Conservation (phyloP, 176 grass and related monocot species). For the Triticum timopheevii region DNA sequence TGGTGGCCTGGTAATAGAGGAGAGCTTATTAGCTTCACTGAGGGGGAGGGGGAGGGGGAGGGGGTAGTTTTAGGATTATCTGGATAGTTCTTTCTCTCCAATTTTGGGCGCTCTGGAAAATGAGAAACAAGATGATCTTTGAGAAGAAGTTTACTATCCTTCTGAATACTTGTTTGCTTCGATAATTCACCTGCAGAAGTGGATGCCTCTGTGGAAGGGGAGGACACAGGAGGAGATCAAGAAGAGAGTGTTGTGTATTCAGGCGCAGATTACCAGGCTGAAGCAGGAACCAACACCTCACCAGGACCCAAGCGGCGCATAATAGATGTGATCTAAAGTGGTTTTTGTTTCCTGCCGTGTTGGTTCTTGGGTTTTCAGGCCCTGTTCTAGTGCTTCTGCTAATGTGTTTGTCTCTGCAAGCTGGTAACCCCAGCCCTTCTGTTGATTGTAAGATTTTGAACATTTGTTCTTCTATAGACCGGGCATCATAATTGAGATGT, state of each 20-base stretch:
- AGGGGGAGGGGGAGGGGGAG: too few species aligned
- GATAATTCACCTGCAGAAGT: too few species aligned
- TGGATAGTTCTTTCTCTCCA: too few species aligned
- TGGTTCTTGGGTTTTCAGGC: neutral
- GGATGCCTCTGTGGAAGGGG: neutral
- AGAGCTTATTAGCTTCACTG: neutral
- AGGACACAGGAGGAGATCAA: neutral
- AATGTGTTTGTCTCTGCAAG: neutral
- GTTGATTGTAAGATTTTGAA: neutral
- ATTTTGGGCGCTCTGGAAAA: too few species aligned
- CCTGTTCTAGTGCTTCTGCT: neutral
- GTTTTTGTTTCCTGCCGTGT: too few species aligned
- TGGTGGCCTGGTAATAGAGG: neutral
- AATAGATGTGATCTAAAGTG: neutral
- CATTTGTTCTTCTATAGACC: neutral
- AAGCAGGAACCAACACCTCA: neutral
- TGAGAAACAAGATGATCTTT: too few species aligned
- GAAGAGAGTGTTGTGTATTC: neutral
- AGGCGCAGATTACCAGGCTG: neutral
- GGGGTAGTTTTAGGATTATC: too few species aligned
- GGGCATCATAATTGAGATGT: too few species aligned
- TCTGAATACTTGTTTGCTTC: too few species aligned
- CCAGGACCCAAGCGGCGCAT: neutral
- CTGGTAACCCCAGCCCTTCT: neutral
- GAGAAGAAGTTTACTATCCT: too few species aligned